Base-by-base conservation (phyloP, 306 rosid species). In the Malus domestica region DNA sequence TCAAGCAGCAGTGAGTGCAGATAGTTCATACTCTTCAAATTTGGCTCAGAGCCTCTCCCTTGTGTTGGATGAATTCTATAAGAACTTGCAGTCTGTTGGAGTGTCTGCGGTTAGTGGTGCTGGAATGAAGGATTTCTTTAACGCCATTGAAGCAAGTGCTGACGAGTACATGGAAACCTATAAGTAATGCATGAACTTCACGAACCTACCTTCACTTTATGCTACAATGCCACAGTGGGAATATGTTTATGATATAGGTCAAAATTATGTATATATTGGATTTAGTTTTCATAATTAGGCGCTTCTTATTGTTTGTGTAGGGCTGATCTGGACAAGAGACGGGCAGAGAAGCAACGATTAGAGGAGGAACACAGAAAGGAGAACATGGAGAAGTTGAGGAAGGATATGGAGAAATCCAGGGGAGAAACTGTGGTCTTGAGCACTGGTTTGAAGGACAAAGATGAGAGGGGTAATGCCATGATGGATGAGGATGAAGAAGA, bases 291-390 rank as follows among this genome's bases (percentile, higher is more conserved):
- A 15, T 71, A 61, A 59, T 80, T 68, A 16, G n/a, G 3, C 19
- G 13, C 46, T 18, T 67, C 40, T 73, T 38, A 33, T 83, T 49
- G 12, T 45, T 78, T 59, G 52, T 76, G 51, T 45, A 94, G 98
- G 90, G 86, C 87, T 75, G 98, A 90, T 79, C 93, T 92, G 67
- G 97, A 94, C 75, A 86, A 92, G 85, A 90, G 98, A 80, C 76
- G 85, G 44, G 89, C 82, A 19, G 96, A 94, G 81, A 94, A 89
- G 87, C 82, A 81, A 25, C 93, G 87, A 8, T 81, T 94, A 79
- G 97, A 94, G 86, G 96, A 89, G 86, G 91, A 92, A 10, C 86
- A 88, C 22, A 84, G 82, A 88, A 89, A 71, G 87, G 92, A 86
- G 68, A 89, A 76, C 89, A 84, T 93, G 93, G 93, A 86, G 64